Conservation (phyloP, 805 yeast genomes). For the Candida oleophila region DNA sequence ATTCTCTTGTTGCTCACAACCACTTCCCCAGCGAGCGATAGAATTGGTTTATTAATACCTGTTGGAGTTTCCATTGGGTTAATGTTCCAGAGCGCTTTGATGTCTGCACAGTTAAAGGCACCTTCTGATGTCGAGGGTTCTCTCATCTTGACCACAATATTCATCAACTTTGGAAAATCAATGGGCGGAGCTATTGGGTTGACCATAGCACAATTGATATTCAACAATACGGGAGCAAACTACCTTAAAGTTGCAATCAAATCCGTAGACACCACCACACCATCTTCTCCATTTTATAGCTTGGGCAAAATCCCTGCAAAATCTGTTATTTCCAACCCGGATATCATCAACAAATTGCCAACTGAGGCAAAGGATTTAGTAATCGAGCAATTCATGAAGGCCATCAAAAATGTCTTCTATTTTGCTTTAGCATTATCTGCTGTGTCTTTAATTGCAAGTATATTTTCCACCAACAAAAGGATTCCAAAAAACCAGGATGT, state of each 20-base stretch:
- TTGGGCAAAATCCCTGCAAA: slow-evolving; percentile 14
- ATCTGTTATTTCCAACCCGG: slow-evolving; percentile 25
- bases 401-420: slow-evolving; percentile 41
- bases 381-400: slow-evolving; percentile 32
- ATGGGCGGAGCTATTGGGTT: slow-evolving; percentile 33
- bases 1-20: slow-evolving; percentile 26
- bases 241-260: slow-evolving; percentile 11
- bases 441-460: slow-evolving; percentile 25
- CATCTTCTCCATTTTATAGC: slow-evolving; percentile 11
- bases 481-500: slow-evolving; percentile 36
- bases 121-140: slow-evolving; percentile 36
- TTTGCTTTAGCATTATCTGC: slow-evolving; percentile 36
- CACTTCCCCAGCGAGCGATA: slow-evolving; percentile 18
- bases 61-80: slow-evolving; percentile 36
- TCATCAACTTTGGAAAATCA: slow-evolving; percentile 31
- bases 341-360: slow-evolving; percentile 24
- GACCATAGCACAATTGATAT: slow-evolving; percentile 31
- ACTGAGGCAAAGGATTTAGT: slow-evolving; percentile 18
- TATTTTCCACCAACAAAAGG: slow-evolving; percentile 41
- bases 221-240: slow-evolving; percentile 18
- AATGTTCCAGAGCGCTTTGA: slow-evolving; percentile 34
- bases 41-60: slow-evolving; percentile 34
- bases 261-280: background rate
- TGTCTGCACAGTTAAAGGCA: slow-evolving; percentile 37
- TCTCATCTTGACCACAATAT: slow-evolving; percentile 32